These are phyloP conservation scores for Closterium sp. DNA, from an alignment of 139 green algal species.

Conservation along the genomic window DNA sequence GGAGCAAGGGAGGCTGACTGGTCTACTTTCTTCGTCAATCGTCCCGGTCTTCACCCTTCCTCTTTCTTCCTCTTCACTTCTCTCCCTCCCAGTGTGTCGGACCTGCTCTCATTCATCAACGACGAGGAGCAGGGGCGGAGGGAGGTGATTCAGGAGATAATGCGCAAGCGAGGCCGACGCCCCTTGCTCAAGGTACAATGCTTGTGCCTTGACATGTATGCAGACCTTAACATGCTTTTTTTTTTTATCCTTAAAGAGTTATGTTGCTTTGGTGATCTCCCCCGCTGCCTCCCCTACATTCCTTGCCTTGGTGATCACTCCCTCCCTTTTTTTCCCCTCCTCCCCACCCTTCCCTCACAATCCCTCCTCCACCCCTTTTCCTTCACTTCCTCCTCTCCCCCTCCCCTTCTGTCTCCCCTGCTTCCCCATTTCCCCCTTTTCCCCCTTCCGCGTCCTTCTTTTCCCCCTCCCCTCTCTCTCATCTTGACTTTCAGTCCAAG, in stretches of 20 bases:
- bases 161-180: neutral
- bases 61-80: neutral
- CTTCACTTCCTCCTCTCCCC: neutral
- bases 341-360: neutral
- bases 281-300: too few species aligned
- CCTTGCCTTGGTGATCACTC: neutral
- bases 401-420: neutral
- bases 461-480: neutral
- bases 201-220: too few species aligned
- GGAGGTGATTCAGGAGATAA: constrained; percentile 7
- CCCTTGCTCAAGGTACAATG: neutral
- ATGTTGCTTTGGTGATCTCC: too few species aligned
- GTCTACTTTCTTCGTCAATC: neutral
- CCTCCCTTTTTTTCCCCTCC: neutral
- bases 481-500: neutral
- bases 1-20: neutral
- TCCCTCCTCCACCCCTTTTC: too few species aligned
- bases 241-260: too few species aligned
- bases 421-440: neutral
- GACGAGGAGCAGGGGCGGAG: constrained; percentile 14
- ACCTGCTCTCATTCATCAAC: constrained; percentile 50
- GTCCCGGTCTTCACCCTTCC: neutral
- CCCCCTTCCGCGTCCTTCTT: neutral
- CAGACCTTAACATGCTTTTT: too few species aligned
- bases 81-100: constrained; percentile 24